phyloP scores from a whole-genome alignment of 352 stramenopile species.

The Ophiocytium majus region DNA sequence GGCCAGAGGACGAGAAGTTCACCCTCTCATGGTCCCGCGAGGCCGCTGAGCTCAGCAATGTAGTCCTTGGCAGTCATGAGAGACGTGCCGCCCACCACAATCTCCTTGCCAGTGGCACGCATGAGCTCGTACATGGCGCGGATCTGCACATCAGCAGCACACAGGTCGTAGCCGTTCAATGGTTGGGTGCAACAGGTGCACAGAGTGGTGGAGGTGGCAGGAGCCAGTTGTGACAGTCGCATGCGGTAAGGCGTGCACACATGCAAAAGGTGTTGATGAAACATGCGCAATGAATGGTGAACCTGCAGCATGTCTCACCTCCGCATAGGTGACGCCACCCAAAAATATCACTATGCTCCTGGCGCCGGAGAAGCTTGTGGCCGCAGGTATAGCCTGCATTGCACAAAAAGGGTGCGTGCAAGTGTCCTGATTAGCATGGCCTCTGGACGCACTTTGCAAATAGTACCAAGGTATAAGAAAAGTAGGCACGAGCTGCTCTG shows the following conservation, averaged over 20 bases:
- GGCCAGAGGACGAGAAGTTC: too few species aligned
- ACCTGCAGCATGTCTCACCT: background rate
- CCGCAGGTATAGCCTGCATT: background rate
- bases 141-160: background rate
- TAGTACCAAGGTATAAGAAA: too few species aligned
- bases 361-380: background rate
- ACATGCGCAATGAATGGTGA: background rate
- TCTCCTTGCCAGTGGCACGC: background rate
- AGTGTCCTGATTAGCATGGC: too few species aligned
- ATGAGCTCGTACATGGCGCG: conserved; percentile 27
- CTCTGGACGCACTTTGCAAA: too few species aligned
- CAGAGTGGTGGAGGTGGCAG: too few species aligned
- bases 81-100: conserved; percentile 24
- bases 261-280: too few species aligned
- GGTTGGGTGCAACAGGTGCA: too few species aligned
- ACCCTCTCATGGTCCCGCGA: background rate
- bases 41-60: background rate
- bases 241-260: too few species aligned
- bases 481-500: too few species aligned
- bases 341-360: conserved; percentile 14
- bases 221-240: too few species aligned
- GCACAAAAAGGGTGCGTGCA: too few species aligned
- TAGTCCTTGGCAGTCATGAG: conserved; percentile 15
- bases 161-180: too few species aligned
- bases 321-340: conserved; percentile 11